phyloP scores from a whole-genome alignment of 2,329 filamentous ascomycete species.

The Eutypella sp. region DNA sequence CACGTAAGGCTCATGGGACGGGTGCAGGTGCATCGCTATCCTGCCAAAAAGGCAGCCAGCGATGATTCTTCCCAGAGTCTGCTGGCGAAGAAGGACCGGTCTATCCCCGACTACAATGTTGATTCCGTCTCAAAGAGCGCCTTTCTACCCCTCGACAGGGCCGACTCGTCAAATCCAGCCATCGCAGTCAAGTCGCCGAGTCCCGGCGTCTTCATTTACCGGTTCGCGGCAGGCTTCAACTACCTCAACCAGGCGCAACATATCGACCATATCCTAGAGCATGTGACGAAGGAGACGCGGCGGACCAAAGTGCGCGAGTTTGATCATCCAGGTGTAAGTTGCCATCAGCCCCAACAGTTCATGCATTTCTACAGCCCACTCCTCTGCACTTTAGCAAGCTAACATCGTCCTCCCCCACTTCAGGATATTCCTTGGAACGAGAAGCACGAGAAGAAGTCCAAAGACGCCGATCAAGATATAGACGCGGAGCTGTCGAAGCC shows the following conservation, averaged over 20 bases:
- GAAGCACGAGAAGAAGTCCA: conserved; percentile 31
- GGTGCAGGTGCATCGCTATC: conserved; percentile 20
- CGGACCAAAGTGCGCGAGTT: conserved; percentile 34
- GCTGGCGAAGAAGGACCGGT: conserved; percentile 1
- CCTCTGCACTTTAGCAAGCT: not conserved
- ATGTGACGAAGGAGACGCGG: conserved; percentile 36
- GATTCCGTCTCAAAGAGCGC: conserved; percentile 14
- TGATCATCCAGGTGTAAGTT: conserved; percentile 24
- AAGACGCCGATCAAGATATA: conserved; percentile 17
- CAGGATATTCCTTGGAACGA: conserved; percentile 53
- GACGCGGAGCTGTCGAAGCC: conserved; percentile 34
- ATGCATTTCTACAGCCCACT: no score
- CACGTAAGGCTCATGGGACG: conserved; percentile 43
- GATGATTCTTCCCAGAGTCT: conserved; percentile 8
- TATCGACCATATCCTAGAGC: conserved; percentile 34
- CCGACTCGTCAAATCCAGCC: conserved; percentile 41
- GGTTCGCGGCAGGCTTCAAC: conserved; percentile 47
- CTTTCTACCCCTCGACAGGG: conserved; percentile 36
- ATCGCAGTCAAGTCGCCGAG: conserved; percentile 37
- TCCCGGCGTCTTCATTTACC: conserved; percentile 48
- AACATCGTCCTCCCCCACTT: conserved; percentile 5
- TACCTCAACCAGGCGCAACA: conserved; percentile 48
- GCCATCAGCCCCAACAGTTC: not conserved
- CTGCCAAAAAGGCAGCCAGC: conserved; percentile 4
- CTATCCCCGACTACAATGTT: no score